Percentiles rank a stretch among this genome's conserved stretches.
Evolutionary conservation across 2,329 filamentous ascomycete genomes (phyloP).

Genomic region (Metarhizium robertsii): DNA sequence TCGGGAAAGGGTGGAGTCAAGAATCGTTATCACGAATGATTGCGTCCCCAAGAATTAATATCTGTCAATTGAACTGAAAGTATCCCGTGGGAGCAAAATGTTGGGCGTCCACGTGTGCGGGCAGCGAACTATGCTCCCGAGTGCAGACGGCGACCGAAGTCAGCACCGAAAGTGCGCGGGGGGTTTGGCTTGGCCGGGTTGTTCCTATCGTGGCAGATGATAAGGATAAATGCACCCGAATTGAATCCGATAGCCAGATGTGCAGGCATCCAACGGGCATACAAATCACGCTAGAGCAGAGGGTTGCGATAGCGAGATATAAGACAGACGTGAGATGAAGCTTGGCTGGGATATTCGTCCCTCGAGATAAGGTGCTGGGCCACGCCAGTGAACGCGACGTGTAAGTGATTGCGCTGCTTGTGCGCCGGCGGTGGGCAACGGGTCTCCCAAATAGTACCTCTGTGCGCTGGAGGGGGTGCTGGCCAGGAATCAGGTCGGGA

Average conservation of each 20-base stretch:
- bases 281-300: not conserved
- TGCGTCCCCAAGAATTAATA: not conserved
- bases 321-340: not conserved
- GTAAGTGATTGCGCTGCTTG: slow-evolving; percentile 1
- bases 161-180: not conserved
- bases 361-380: not conserved
- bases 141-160: not conserved
- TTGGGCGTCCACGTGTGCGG: slow-evolving; percentile 2
- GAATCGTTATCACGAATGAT: not conserved
- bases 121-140: not conserved
- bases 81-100: slow-evolving; percentile 3
- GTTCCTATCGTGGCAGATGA: not conserved
- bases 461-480: not conserved
- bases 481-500: slow-evolving; percentile 1
- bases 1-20: not conserved
- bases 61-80: not conserved
- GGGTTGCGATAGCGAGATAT: not conserved
- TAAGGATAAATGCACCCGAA: not conserved
- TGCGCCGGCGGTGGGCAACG: not conserved
- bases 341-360: not conserved
- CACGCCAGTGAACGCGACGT: not conserved
- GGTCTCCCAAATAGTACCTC: not conserved
- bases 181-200: not conserved
- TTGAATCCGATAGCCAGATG: not conserved
- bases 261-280: not conserved